Base-by-base conservation (phyloP, 768 basidiomycete genomes). In the Cystobasidium tubakii region DNA sequence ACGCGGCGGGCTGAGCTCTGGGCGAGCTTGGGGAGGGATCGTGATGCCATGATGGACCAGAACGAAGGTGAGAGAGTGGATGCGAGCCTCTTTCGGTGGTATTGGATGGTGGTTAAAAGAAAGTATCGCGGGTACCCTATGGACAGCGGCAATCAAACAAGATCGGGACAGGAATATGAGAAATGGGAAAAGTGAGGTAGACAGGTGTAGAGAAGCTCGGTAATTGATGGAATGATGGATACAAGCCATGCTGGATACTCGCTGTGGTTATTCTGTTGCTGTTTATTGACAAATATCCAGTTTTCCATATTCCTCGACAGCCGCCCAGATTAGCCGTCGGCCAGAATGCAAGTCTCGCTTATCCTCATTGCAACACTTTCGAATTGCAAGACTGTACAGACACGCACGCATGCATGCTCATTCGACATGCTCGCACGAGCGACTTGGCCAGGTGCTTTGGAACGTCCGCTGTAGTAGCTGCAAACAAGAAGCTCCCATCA, bases 331-430 rank as follows among this genome's bases (percentile, higher is more conserved):
- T 39, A 39, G 39, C 39, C 39, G 39, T 39, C 39, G 39, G 7
- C 15, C 7, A 39, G 7, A 15, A 39, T 39, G 39, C 39, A 15
- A 39, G 39, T 39, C 39, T 39, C 39, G 46, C 46, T 50, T 50
- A 19, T 50, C 46, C 46, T 50, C 46, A 21, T n/a, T 21, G 46
- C 46, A n/a, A 50, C 46, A n/a, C n/a, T n/a, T n/a, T 50, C 39
- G 7, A 6, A 39, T 15, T 39, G 39, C 6, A 6, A 39, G 39
- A 15, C 39, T 39, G 15, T 39, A 39, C 39, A 39, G 39, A 39
- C 39, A 46, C 39, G 57, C 63, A 27, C 25, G 25, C 63, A 65
- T 65, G 63, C 63, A 65, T 65, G 63, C 63, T 65, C 63, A 65
- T 46, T 43, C 63, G 39, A 36, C 63, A 65, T 46, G 43, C 25